These are phyloP conservation scores for Apiospora koreana DNA, from an alignment of 2,329 filamentous ascomycete genomes.

Conservation along the genomic window DNA sequence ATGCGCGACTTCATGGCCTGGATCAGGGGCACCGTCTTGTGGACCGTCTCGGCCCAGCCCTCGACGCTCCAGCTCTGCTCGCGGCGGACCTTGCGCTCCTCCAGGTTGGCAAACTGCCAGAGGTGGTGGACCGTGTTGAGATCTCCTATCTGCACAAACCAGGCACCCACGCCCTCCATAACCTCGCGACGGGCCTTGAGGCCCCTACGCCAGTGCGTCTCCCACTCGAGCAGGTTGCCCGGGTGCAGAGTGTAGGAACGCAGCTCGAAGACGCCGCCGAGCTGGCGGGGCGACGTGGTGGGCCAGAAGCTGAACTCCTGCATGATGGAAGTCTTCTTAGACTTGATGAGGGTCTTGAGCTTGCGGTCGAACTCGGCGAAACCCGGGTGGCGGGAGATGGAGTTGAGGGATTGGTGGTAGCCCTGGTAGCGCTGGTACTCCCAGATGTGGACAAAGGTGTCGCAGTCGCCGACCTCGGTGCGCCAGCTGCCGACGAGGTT, in stretches of 20 bases:
- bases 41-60: constrained; percentile 95
- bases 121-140: constrained; percentile 97
- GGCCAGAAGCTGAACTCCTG: constrained; percentile 99
- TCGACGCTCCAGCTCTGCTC: constrained; percentile 96
- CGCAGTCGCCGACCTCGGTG: constrained; percentile 94
- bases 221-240: constrained; percentile 96
- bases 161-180: constrained; percentile 97
- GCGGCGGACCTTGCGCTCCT: constrained; percentile 85
- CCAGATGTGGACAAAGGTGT: constrained; percentile 99
- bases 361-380: constrained; percentile 82
- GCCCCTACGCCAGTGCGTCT: constrained; percentile 95
- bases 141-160: constrained; percentile 98
- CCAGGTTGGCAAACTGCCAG: constrained; percentile 97
- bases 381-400: constrained; percentile 79
- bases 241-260: constrained; percentile 96
- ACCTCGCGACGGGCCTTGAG: constrained; percentile 89
- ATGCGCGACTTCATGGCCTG: constrained; percentile 95
- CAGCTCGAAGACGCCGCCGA: constrained; percentile 93
- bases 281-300: constrained; percentile 82
- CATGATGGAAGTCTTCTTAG: constrained; percentile 91
- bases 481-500: constrained; percentile 97
- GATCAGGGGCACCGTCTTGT: constrained; percentile 97
- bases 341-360: constrained; percentile 80
- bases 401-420: constrained; percentile 89
- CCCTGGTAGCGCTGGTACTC: constrained; percentile 97